A percentile compares a stretch with the other conserved stretches of the same genome.
phyloP scores from a whole-genome alignment of 139 green algal species.

The Astrephomene gubernaculifera region DNA sequence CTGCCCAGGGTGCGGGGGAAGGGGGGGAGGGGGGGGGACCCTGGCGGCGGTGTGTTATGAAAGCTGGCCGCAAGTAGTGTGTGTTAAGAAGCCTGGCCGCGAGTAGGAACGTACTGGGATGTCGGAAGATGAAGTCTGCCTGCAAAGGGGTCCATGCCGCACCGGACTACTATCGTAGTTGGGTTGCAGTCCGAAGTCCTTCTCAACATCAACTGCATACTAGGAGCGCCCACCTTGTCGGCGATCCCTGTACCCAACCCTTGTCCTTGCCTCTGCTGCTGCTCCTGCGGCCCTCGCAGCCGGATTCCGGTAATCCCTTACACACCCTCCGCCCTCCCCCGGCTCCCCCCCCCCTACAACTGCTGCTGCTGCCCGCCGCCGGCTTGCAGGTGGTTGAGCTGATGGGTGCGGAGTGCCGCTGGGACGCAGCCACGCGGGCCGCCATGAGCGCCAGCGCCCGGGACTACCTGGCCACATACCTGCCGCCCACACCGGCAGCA shows the following conservation, averaged over 20 bases:
- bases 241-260: too few relatives aligned
- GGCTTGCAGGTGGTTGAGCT: slow-evolving; percentile 82
- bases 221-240: too few relatives aligned
- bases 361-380: background rate
- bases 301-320: background rate
- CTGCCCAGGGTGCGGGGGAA: slow-evolving; percentile 73
- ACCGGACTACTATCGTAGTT: too few relatives aligned
- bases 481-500: slow-evolving; percentile 1
- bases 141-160: too few relatives aligned
- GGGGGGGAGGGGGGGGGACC: too few relatives aligned
- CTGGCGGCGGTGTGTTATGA: too few relatives aligned
- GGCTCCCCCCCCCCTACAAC: background rate
- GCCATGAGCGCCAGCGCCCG: slow-evolving; percentile 59
- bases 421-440: slow-evolving; percentile 48
- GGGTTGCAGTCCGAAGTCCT: too few relatives aligned
- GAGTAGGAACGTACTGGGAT: too few relatives aligned
- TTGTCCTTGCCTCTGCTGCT: background rate
- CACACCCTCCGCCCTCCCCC: background rate
- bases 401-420: slow-evolving; percentile 74
- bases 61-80: background rate
- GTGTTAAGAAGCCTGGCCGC: too few relatives aligned
- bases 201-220: too few relatives aligned
- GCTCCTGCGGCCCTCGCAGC: background rate
- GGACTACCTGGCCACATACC: slow-evolving; percentile 24
- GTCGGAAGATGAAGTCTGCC: too few relatives aligned